These are phyloP conservation scores for Jaenimonas drosophilae DNA, from an alignment of 208 protist genomes.

Conservation along the genomic window DNA sequence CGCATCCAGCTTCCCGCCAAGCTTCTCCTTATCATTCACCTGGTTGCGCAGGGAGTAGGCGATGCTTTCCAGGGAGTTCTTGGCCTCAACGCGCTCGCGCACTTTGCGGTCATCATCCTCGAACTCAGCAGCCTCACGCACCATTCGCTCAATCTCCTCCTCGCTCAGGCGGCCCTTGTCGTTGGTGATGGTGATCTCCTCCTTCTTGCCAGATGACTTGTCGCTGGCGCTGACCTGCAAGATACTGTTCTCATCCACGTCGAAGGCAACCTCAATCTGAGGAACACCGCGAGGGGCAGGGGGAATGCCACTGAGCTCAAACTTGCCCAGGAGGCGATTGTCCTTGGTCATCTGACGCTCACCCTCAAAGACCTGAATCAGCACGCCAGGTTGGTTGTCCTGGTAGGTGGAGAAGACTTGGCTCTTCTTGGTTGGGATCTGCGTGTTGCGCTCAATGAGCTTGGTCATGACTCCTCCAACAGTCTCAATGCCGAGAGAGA, in stretches of 20 bases:
- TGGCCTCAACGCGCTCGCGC: conserved; percentile 85
- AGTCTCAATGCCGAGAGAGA: conserved; percentile 91
- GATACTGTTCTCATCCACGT: conserved; percentile 98
- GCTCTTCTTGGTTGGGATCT: conserved; percentile 47
- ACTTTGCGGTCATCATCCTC: conserved; percentile 86
- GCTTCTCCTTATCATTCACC: conserved; percentile 91
- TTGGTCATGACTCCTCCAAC: conserved; percentile 90
- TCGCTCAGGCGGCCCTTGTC: conserved; percentile 93
- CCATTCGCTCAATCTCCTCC: conserved; percentile 94
- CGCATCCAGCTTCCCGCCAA: conserved; percentile 84
- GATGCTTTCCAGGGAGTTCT: conserved; percentile 91
- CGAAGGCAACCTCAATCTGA: conserved; percentile 97
- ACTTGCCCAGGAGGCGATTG: conserved; percentile 96
- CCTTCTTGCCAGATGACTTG: conserved; percentile 91
- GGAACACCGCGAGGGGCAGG: conserved; percentile 92
- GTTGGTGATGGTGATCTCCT: conserved; percentile 98
- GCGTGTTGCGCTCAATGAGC: conserved; percentile 51
- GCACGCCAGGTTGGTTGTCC: conserved; percentile 78
- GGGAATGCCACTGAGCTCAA: conserved; percentile 96
- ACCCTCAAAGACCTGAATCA: conserved; percentile 94
- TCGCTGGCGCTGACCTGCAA: conserved; percentile 94
- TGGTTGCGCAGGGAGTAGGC: conserved; percentile 94
- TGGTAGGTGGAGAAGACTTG: conserved; percentile 58
- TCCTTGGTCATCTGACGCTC: conserved; percentile 98
- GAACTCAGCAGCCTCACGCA: conserved; percentile 86